These are phyloP conservation scores for Coix lacrymajobi DNA, from an alignment of 176 grass and related monocot genomes.

Conservation along the genomic window DNA sequence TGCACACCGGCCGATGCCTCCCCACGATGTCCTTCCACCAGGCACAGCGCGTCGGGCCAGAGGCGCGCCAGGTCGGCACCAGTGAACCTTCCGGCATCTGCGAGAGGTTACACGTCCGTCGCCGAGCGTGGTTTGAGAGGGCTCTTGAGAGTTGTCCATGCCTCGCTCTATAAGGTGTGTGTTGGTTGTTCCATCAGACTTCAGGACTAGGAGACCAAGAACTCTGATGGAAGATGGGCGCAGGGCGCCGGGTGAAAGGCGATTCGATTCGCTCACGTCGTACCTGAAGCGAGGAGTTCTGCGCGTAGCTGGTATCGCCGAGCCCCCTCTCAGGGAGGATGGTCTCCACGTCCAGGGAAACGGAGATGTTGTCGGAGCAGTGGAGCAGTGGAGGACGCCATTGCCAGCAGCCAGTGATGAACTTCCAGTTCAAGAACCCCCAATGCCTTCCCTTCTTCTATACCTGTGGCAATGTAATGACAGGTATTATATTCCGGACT, in stretches of 20 bases:
- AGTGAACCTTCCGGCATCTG: conserved; percentile 74
- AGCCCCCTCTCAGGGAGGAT: conserved; percentile 93
- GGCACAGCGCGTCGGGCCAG: conserved; percentile 71
- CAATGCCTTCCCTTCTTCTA: conserved; percentile 2
- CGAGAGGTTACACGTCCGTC: conserved; percentile 51
- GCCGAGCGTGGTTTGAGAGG: conserved; percentile 64
- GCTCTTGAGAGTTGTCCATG: conserved; percentile 65
- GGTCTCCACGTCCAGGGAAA: conserved; percentile 80
- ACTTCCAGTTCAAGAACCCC: background rate
- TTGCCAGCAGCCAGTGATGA: conserved; percentile 19
- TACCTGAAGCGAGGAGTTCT: conserved; percentile 95
- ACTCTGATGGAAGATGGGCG: background rate
- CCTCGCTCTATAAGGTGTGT: conserved; percentile 49
- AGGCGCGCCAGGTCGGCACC: conserved; percentile 86
- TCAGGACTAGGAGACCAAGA: background rate
- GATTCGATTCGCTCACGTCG: background rate
- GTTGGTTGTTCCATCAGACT: too few relatives aligned
- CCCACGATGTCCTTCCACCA: conserved; percentile 68
- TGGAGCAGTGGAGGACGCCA: conserved; percentile 61
- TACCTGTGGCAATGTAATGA: conserved; percentile 31
- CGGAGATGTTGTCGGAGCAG: conserved; percentile 44
- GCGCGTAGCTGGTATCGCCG: conserved; percentile 88
- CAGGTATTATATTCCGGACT: conserved; percentile 23
- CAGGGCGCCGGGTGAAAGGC: background rate
- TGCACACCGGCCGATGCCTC: conserved; percentile 46